Conservation (phyloP, 352 stramenopile species). For the Phytophthora foliorum region DNA sequence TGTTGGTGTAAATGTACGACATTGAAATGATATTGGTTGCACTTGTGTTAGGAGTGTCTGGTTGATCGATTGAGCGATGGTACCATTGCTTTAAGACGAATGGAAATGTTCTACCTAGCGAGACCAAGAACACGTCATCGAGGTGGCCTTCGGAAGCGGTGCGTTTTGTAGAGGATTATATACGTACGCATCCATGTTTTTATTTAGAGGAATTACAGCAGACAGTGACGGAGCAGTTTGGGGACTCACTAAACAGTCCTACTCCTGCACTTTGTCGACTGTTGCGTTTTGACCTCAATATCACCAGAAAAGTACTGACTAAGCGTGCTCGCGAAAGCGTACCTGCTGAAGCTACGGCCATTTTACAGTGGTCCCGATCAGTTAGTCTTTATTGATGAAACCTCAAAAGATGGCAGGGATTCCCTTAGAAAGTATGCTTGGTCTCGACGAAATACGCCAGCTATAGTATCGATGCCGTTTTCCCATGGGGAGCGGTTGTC, state of each 20-base stretch:
- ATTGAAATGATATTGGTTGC: background rate
- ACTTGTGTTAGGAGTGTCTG: background rate
- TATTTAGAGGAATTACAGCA: conserved; percentile 11
- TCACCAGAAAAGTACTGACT: conserved; percentile 9
- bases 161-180: background rate
- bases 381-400: conserved; percentile 15
- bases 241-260: background rate
- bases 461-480: background rate
- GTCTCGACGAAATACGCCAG: background rate
- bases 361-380: conserved; percentile 1
- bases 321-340: conserved; percentile 10
- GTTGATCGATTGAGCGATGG: background rate
- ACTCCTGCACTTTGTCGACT: conserved; percentile 3
- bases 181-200: conserved; percentile 7
- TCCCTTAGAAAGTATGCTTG: too few relatives aligned
- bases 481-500: background rate
- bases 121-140: background rate
- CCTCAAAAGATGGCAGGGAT: background rate
- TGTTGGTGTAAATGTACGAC: background rate
- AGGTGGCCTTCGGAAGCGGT: background rate
- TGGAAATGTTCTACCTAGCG: background rate
- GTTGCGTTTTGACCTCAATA: conserved; percentile 9
- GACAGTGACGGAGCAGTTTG: conserved; percentile 8
- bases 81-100: background rate
- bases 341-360: background rate